Evolutionary conservation across 306 rosid species (phyloP).

Genomic region (Casuarina glauca): DNA sequence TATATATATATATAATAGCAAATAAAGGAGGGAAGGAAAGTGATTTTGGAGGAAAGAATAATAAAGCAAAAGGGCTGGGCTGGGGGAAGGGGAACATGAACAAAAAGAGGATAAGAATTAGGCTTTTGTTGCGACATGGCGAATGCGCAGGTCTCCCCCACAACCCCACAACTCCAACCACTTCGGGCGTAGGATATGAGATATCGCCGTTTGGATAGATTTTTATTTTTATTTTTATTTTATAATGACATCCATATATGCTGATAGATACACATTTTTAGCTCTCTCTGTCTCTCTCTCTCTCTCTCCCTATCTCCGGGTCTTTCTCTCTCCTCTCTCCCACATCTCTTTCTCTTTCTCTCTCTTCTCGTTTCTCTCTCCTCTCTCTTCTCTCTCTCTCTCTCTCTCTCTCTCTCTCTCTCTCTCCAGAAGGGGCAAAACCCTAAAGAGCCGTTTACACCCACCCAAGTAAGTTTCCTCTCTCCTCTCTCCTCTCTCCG

Average conservation of each 20-base stretch:
- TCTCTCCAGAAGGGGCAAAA: constrained; percentile 97
- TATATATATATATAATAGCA: too few relatives aligned
- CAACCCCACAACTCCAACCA: neutral
- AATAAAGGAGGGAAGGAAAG: neutral
- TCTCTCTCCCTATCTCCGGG: constrained; percentile 27
- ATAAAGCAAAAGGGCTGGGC: too few relatives aligned
- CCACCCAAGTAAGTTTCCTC: constrained; percentile 96
- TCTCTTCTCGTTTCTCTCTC: constrained; percentile 41
- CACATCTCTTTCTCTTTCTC: constrained; percentile 37
- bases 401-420: constrained; percentile 25
- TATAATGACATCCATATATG: constrained; percentile 30
- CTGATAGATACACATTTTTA: constrained; percentile 43
- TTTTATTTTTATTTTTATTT: constrained; percentile 22
- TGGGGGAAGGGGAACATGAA: neutral
- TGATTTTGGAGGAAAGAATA: neutral
- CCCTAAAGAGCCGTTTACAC: constrained; percentile 99
- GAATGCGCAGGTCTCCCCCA: neutral
- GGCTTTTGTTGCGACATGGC: constrained; percentile 19
- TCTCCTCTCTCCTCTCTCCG: constrained; percentile 35
- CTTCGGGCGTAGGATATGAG: neutral
- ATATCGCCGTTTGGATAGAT: constrained; percentile 9
- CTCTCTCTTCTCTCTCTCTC: constrained; percentile 24
- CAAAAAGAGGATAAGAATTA: constrained; percentile 21
- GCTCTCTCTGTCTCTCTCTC: constrained; percentile 26
- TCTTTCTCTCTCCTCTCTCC: constrained; percentile 30